Base-by-base conservation (phyloP, 2,329 filamentous ascomycete genomes). In the Cladophialophora carrionii region DNA sequence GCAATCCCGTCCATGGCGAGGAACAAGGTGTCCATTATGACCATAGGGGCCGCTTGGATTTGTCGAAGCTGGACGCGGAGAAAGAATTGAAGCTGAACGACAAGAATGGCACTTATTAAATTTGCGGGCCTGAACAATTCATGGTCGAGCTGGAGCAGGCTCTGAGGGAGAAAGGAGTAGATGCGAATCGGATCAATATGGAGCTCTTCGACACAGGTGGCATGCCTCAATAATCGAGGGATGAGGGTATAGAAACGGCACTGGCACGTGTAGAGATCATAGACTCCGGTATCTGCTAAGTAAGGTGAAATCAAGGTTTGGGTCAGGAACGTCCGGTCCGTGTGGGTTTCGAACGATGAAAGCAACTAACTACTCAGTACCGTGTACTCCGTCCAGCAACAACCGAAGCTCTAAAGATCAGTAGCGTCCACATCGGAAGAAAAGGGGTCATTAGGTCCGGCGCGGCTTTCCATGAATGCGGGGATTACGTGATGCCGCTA, bases 91-190 rank as follows among this genome's bases (percentile, higher is more conserved):
- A 82, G 69, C 73, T 88, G 1, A 77, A 80, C 22, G 79, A 88
- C 70, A 55, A 75, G 1, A 76, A 76, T 46, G 81, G 90, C 0
- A 80, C 87, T 72, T 93, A 91, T 75, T 92, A 85, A 71, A 78
- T 90, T 61, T 93, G 90, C 72, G 90, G 90, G 0, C 90, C 90
- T 0, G 81, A 83, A 66, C 73, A 74, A 8, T 93, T 92, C 79
- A 93, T 92, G 90, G 71, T 82, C 9, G 83, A 85, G 43, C 78
- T 85, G 24, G 79, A 85, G 68, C 75, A 77, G 7, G 81, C 79
- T 70, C 78, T 92, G 63, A 77, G 81, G 70, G 77, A 72, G 2
- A 76, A 80, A 62, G 88, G 88, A 0, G 87, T 92, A 1, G 76
- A 79, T 1, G 75, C 76, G n/a, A 81, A 82, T 32, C 83, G 85